Evolutionary conservation across 257 asterid genomes (phyloP).

Genomic region (Przewalskia tangutica): DNA sequence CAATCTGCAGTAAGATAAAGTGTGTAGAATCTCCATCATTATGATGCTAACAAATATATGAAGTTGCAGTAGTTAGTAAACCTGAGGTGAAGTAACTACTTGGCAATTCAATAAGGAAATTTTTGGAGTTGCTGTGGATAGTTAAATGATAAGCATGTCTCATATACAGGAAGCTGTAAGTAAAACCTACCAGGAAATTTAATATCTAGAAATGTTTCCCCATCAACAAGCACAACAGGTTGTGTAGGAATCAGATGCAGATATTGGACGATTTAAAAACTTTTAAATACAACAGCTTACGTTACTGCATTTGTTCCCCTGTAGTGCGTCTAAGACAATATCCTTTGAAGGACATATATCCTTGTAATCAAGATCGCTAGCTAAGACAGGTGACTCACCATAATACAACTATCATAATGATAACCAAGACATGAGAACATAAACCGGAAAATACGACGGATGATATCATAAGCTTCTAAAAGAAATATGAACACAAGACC

Average conservation of each 20-base stretch:
- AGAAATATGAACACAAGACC: neutral
- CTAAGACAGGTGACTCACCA: neutral
- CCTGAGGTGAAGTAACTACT: neutral
- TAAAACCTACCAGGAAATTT: neutral
- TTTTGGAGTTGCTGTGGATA: neutral
- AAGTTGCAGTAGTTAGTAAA: neutral
- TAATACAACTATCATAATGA: neutral
- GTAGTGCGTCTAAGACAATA: neutral
- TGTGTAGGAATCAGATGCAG: neutral
- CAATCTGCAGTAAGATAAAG: slow-evolving; percentile 30
- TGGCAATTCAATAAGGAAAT: neutral
- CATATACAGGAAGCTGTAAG: neutral
- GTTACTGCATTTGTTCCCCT: neutral
- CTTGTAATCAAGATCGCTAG: neutral
- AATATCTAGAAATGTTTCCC: neutral
- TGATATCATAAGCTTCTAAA: neutral
- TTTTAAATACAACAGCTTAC: neutral
- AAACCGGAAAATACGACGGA: neutral
- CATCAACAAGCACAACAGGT: neutral
- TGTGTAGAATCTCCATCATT: neutral
- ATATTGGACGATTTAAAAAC: neutral
- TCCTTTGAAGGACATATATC: neutral
- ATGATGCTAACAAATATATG: neutral
- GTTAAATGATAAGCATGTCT: neutral
- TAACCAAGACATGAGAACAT: neutral